Evolutionary conservation across 139 green algal genomes (phyloP).

Genomic region (Desmodesmus armatus): DNA sequence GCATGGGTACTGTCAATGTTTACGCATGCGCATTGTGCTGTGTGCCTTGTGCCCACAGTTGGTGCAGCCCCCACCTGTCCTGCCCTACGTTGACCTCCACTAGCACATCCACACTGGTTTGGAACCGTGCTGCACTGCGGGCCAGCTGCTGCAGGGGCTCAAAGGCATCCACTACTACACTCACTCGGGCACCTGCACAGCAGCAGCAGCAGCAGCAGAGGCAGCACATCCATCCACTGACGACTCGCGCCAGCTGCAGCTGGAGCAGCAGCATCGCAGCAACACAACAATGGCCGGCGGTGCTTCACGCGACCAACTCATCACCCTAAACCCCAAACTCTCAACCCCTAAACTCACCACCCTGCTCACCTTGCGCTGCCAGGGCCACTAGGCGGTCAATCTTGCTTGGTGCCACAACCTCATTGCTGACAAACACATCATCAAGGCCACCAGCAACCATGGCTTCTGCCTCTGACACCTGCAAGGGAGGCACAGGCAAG

Average conservation of each 20-base stretch:
- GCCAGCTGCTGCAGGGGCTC: constrained; percentile 46
- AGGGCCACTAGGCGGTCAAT: constrained; percentile 53
- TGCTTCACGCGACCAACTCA: not conserved
- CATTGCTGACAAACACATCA: constrained; percentile 62
- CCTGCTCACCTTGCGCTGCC: constrained; percentile 40
- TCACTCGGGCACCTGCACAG: constrained; percentile 45
- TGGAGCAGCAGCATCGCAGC: not conserved
- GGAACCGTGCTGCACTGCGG: not conserved
- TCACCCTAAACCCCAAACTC: not conserved
- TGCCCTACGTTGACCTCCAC: constrained; percentile 66
- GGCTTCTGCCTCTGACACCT: constrained; percentile 61
- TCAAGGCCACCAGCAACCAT: constrained; percentile 57
- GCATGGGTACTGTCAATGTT: not conserved
- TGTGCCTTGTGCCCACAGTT: not conserved
- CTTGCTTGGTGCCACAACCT: constrained; percentile 57
- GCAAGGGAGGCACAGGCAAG: too few relatives aligned
- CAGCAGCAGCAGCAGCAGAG: not conserved
- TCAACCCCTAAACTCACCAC: constrained; percentile 11
- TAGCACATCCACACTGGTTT: constrained; percentile 47
- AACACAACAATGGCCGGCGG: too few relatives aligned
- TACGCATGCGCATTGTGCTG: not conserved
- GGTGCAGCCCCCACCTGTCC: constrained; percentile 47
- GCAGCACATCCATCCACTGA: not conserved
- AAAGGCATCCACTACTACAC: constrained; percentile 45
- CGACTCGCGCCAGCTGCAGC: too few relatives aligned